Evolutionary conservation across 129 eudicot species (phyloP).

Genomic region (Escallonia rubra): DNA sequence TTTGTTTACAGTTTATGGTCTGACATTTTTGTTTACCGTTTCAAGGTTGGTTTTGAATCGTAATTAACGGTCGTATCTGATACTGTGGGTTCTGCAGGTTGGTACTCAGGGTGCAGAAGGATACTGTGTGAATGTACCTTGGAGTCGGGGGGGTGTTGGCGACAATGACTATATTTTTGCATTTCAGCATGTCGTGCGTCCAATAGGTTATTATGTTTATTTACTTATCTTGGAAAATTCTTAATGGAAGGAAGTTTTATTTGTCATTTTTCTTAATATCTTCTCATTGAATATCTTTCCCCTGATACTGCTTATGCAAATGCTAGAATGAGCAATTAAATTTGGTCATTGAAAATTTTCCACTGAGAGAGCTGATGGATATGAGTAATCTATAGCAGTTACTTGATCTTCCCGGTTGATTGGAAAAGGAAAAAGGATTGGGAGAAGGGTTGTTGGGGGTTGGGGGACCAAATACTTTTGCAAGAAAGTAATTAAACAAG

Average conservation of each 20-base stretch:
- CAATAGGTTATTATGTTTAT: conserved; percentile 60
- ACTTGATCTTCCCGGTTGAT: too few relatives aligned
- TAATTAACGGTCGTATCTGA: not conserved
- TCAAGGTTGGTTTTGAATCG: not conserved
- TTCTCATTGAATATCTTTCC: not conserved
- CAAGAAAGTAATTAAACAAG: too few relatives aligned
- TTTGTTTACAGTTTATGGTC: too few relatives aligned
- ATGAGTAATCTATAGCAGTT: too few relatives aligned
- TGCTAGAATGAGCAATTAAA: too few relatives aligned
- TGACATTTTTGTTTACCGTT: too few relatives aligned
- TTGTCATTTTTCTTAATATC: not conserved
- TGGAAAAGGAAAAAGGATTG: too few relatives aligned
- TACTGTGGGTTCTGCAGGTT: conserved; percentile 43
- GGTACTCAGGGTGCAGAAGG: conserved; percentile 96
- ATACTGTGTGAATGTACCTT: conserved; percentile 91
- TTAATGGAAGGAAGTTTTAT: not conserved
- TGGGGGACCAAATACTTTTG: too few relatives aligned
- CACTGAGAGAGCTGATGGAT: too few relatives aligned
- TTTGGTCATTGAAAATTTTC: too few relatives aligned
- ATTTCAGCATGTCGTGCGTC: conserved; percentile 79
- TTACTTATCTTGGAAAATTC: not conserved
- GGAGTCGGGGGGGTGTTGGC: conserved; percentile 96
- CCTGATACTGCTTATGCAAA: too few relatives aligned
- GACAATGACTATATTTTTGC: conserved; percentile 94
- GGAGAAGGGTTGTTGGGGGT: too few relatives aligned